Base-by-base conservation (phyloP, 2,329 filamentous ascomycete genomes). In the Fusarium aywerte region DNA sequence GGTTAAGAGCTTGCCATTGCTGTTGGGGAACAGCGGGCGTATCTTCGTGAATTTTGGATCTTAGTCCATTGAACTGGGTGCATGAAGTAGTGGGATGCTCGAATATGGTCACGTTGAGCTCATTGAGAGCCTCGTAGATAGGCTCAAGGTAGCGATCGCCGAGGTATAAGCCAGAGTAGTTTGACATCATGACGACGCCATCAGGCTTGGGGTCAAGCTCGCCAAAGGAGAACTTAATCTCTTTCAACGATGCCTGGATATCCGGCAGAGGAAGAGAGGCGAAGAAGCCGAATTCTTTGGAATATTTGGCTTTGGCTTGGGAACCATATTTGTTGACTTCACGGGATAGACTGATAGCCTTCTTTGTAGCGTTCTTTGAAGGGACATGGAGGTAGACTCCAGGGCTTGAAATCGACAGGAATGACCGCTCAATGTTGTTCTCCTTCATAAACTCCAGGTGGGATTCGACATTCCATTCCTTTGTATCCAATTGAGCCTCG, bases 1-100 rank as follows among this genome's bases (percentile, higher is more conserved):
- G 40, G 42, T 62, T 62, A 1, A 62, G 48, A 27, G 58, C 58
- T n/a, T 62, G 58, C 58, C 58, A 62, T 1, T 62, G 40, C n/a
- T 62, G 48, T 4, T 62, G 40, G 1, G 58, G 38, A 1, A 62
- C 48, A 2, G 57, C 1, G 0, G 57, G 57, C 4, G 58, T 35
- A 1, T 3, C 15, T 13, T 56, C 47, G 25, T 62, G 12, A 4
- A 62, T 62, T 2, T 62, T 35, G 7, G 48, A 62, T 2, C 49
- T 23, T 12, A 62, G 3, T 13, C 38, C 21, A 3, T 62, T 62
- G 23, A 48, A 62, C n/a, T 62, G 48, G 8, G 58, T 62, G 20
- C 58, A 62, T 8, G 58, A 58, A 1, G 58, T 62, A 0, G 57
- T 62, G n/a, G 57, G 58, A 6, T 62, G 58, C 21, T 62, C 58